Evolutionary conservation across 164 flowering plant species (phyloP), one percentile per base, ranked within the genome.

Genomic region (Piper betle): DNA sequence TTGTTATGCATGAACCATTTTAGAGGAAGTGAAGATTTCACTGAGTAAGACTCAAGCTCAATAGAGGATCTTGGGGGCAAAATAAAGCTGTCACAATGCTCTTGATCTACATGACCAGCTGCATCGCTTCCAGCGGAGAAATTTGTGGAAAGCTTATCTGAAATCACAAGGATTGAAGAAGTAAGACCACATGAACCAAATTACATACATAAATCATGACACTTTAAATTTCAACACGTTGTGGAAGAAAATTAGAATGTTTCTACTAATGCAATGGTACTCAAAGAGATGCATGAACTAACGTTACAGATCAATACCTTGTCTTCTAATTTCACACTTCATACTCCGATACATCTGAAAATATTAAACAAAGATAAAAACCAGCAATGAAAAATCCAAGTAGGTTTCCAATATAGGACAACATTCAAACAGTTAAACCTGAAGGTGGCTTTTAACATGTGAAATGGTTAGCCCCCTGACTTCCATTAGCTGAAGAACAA

Each of bases 401-500:
- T 25, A 25, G 33, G 33, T 25, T 25, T 25, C 33, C 33, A 25
- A 25, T 25, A 2, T 25, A 25, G 8, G 46, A 58, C 39, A 18
- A 3, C 18, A 4, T 1, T 6, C 15, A 11, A 25, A 58, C 20
- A 59, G 15, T 40, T 8, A 43, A 59, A 91, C 97, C 95, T 91
- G 97, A 37, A 91, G 88, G 74, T 91, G 97, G 79, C 97, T 87
- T 80, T 91, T 91, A 48, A 91, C 93, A 69, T 91, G 97, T 25
- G 96, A 83, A 60, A 91, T 84, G 56, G 87, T 87, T 42, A 91
- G 82, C 17, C 96, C 97, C 69, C 80, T 79, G 37, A 91, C 93
- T 76, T 84, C 82, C 97, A 91, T 91, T 39, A 86, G 61, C 73
- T 81, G 89, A 66, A 86, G 83, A 67, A 91, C 88, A 66, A 87